Percentiles rank a stretch among this genome's conserved stretches.
These are phyloP conservation scores for Anaeromyces robustus DNA, from an alignment of 192 early-diverging fungal species.

Conservation along the genomic window DNA sequence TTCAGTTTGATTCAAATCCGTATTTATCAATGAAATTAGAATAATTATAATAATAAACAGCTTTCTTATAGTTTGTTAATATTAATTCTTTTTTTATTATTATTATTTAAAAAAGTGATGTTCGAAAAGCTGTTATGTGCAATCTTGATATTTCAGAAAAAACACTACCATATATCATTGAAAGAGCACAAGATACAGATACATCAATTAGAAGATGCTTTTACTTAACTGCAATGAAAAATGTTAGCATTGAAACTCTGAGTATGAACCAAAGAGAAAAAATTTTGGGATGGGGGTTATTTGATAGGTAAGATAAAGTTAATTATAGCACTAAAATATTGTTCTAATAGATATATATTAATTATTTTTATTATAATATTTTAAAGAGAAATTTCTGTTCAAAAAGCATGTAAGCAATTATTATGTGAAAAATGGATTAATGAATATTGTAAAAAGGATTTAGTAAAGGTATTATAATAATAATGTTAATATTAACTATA, in stretches of 20 bases:
- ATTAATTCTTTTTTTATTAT: too few species aligned
- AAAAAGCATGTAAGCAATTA: conserved; percentile 54
- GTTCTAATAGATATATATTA: too few species aligned
- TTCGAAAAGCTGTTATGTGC: conserved; percentile 62
- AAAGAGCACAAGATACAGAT: conserved; percentile 64
- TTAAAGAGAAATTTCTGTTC: conserved; percentile 49
- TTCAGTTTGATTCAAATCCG: conserved; percentile 63
- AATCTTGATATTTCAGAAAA: conserved; percentile 46
- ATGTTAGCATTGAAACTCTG: conserved; percentile 42
- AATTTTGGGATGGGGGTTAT: conserved; percentile 56
- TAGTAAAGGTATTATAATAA: not conserved
- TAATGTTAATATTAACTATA: too few species aligned
- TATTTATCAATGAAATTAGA: conserved; percentile 12
- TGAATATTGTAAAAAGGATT: conserved; percentile 2
- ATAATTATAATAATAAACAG: conserved; percentile 1
- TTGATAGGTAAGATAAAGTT: conserved; percentile 42
- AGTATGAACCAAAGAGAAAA: conserved; percentile 51
- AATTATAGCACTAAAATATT: too few species aligned
- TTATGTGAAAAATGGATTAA: conserved; percentile 11
- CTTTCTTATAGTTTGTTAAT: too few species aligned
- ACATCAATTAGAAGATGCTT: conserved; percentile 53
- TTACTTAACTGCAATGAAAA: conserved; percentile 50
- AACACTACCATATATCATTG: conserved; percentile 53
- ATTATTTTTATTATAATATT: not conserved
- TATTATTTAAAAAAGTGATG: too few species aligned